phyloP scores from a whole-genome alignment of 2,329 filamentous ascomycete species.

The Colletotrichum graminicola region DNA sequence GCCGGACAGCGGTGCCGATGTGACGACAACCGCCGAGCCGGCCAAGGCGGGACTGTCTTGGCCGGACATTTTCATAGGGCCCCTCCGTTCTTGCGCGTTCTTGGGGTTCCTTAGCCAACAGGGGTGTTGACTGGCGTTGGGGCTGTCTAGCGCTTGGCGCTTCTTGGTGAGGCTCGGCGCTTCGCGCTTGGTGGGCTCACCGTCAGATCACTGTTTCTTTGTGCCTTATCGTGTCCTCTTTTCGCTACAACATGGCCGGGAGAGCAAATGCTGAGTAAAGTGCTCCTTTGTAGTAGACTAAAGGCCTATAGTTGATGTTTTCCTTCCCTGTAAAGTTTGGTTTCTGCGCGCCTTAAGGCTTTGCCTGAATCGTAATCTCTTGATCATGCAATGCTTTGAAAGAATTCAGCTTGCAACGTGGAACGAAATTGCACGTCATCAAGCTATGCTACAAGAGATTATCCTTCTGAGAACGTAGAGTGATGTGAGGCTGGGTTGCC shows the following conservation, averaged over 20 bases:
- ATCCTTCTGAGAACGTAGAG: too few relatives aligned
- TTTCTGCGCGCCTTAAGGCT: not conserved
- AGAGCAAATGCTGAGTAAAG: not conserved
- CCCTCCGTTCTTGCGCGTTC: constrained; percentile 2
- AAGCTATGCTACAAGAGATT: too few relatives aligned
- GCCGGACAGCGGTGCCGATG: constrained; percentile 3
- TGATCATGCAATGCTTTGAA: too few relatives aligned
- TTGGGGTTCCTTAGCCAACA: constrained; percentile 32
- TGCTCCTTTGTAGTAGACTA: not conserved
- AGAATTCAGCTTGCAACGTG: too few relatives aligned
- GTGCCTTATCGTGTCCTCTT: not conserved
- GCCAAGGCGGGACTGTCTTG: constrained; percentile 30
- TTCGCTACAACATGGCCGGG: not conserved
- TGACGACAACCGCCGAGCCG: constrained; percentile 25
- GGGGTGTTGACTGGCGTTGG: constrained; percentile 24
- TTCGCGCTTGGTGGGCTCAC: constrained; percentile 30
- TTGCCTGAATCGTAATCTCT: not conserved
- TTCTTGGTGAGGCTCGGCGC: constrained; percentile 37
- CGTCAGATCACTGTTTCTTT: constrained; percentile 15
- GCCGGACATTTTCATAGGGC: constrained; percentile 10
- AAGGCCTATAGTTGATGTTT: not conserved
- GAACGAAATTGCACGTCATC: not conserved
- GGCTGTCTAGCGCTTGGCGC: constrained; percentile 25
- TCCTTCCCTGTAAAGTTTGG: too few relatives aligned
- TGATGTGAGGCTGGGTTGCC: not conserved